These are phyloP conservation scores for Eimeria sp. DNA, from an alignment of 169 alveolate species.

Conservation along the genomic window DNA sequence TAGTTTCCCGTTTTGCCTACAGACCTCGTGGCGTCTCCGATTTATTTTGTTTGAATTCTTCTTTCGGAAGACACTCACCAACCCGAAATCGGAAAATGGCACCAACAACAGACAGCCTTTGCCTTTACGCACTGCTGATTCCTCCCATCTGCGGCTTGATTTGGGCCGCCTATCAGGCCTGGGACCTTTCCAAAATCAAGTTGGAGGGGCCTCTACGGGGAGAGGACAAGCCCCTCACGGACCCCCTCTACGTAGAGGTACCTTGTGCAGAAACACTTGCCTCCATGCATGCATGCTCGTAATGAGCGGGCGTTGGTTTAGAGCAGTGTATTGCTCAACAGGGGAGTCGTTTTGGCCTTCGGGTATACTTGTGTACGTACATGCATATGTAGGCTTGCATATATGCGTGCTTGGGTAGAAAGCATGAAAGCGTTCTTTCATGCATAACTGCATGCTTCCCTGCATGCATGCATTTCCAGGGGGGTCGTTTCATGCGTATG, in stretches of 20 bases:
- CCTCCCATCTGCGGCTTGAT: slow-evolving; percentile 50
- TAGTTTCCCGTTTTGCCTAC: too few species aligned
- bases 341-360: background rate
- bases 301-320: background rate
- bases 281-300: background rate
- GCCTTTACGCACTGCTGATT: slow-evolving; percentile 19
- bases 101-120: background rate
- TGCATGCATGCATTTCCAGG: too few species aligned
- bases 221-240: slow-evolving; percentile 64
- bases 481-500: too few species aligned
- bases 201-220: slow-evolving; percentile 57
- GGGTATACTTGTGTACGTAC: background rate
- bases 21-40: too few species aligned
- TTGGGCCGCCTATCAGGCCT: slow-evolving; percentile 63
- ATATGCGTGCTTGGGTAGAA: background rate
- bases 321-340: too few species aligned
- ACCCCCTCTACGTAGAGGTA: slow-evolving; percentile 73
- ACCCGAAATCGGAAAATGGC: background rate
- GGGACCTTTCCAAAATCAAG: slow-evolving; percentile 19
- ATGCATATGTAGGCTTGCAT: background rate
- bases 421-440: too few species aligned
- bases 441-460: too few species aligned
- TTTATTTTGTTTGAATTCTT: too few species aligned
- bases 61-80: too few species aligned
- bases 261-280: background rate